Evolutionary conservation across 1,284 basidiomycete species (phyloP), one percentile per base, ranked within the genome.

Genomic region (Cryptococcus sp.): DNA sequence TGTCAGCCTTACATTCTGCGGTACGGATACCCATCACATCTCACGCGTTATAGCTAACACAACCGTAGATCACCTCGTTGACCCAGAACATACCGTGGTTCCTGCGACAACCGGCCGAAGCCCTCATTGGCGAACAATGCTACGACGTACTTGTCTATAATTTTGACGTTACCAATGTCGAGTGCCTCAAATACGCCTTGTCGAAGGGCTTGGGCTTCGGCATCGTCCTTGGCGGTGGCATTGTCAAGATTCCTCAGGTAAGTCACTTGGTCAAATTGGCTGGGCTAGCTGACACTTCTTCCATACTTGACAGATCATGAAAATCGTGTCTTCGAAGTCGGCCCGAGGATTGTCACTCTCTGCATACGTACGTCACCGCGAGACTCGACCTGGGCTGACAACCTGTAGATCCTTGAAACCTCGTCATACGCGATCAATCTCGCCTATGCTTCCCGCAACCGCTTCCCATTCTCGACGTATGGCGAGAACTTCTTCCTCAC

Each of bases 161-260:
- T 78, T 85, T 95, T 59, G 81, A 97, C 77, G 69, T 96, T n/a
- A 80, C 79, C n/a, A 88, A 95, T 74, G 81, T 86, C 8, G 82
- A 88, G 60, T 99, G 95, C 76, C 82, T 99, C 74, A 93, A 93
- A 76, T 91, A 92, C 75, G 86, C 91, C 2, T 78, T 97, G 54
- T 97, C 93, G 3, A 99, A 98, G 74, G 91, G 87, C 0, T 82
- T 99, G 8, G 95, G 95, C 0, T 80, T 98, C 27, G 94, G 89
- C 0, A 94, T 99, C 62, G 93, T 98, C 44, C 81, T 91, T 1
- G 95, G 93, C 52, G 93, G 94, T 1, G 88, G 88, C 25, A 91
- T 98, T 62, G 91, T 98, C 87, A 98, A 98, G 80, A 84, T 98
- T 15, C 95, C 95, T 3, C 95, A 98, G 72, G 78, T 92, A n/a